phyloP scores from a whole-genome alignment of 2,329 filamentous ascomycete genomes.

The Eurotiales sp. region DNA sequence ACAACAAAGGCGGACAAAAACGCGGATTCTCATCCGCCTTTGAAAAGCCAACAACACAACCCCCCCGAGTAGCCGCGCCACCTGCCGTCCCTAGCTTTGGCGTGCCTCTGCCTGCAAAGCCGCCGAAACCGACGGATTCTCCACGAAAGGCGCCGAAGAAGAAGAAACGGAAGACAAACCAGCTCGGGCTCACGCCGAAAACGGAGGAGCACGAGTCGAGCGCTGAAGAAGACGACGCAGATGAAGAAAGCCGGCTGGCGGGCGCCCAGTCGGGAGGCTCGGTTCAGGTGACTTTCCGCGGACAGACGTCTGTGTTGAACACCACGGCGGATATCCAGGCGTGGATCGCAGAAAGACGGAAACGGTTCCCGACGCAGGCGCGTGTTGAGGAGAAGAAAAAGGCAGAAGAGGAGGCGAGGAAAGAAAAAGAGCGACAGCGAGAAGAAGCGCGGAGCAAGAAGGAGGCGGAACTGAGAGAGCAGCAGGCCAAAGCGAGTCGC shows the following conservation, averaged over 20 bases:
- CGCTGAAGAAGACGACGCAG: constrained; percentile 40
- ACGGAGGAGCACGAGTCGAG: constrained; percentile 44
- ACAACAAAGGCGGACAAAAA: constrained; percentile 28
- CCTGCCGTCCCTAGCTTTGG: constrained; percentile 45
- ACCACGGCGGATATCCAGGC: constrained; percentile 65
- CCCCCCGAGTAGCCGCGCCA: constrained; percentile 33
- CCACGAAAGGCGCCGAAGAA: constrained; percentile 34
- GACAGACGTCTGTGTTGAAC: constrained; percentile 51
- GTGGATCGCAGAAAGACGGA: constrained; percentile 77
- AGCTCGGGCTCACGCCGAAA: constrained; percentile 46
- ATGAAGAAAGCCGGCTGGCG: constrained; percentile 44
- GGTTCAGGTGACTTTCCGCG: constrained; percentile 54
- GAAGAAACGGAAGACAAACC: constrained; percentile 43
- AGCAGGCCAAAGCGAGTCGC: constrained; percentile 22
- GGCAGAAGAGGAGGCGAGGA: constrained; percentile 61
- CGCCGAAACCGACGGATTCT: constrained; percentile 33
- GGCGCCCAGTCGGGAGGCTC: constrained; percentile 20
- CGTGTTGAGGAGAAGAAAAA: constrained; percentile 61
- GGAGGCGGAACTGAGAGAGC: constrained; percentile 30
- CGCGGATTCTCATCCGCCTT: constrained; percentile 37
- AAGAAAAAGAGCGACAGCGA: constrained; percentile 28
- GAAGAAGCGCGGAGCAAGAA: constrained; percentile 18
- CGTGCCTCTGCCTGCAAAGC: constrained; percentile 41
- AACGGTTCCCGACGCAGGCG: constrained; percentile 73
- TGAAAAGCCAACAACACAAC: constrained; percentile 28